Conservation (phyloP, 1,139 yeast genomes). For the Candida smagusa region DNA sequence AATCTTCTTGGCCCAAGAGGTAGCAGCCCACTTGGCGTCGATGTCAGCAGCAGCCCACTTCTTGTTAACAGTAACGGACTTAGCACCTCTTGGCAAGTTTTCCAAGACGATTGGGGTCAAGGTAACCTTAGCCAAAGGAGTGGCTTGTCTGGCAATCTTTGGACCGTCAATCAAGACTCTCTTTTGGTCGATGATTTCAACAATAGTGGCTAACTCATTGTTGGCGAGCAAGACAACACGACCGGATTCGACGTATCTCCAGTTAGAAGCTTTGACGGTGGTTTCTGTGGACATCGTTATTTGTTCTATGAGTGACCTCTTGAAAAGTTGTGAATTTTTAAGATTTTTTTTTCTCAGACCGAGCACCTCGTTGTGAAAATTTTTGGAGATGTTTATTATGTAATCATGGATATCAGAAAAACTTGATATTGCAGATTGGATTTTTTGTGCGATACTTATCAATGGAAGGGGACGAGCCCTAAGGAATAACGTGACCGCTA, state of each 20-base stretch:
- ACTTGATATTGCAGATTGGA: neutral
- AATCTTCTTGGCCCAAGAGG: conserved; percentile 97
- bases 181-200: conserved; percentile 98
- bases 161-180: conserved; percentile 99
- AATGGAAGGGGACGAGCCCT: conserved; percentile 2
- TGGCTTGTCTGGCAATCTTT: conserved; percentile 89
- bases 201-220: conserved; percentile 86
- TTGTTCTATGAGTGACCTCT: conserved; percentile 2
- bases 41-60: conserved; percentile 92
- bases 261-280: conserved; percentile 93
- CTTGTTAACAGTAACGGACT: conserved; percentile 81
- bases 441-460: neutral
- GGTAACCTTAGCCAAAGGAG: conserved; percentile 80
- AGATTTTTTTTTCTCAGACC: neutral
- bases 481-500: neutral
- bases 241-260: conserved; percentile 99
- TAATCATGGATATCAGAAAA: neutral
- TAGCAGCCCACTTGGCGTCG: conserved; percentile 85
- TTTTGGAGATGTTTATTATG: neutral
- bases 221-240: conserved; percentile 93
- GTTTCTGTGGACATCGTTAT: conserved; percentile 41
- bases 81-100: conserved; percentile 91
- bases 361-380: neutral
- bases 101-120: conserved; percentile 89
- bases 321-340: neutral